Evolutionary conservation across 305 asterid species (phyloP), one percentile per base, ranked within the genome.

Genomic region (Fraxinus latifolia): DNA sequence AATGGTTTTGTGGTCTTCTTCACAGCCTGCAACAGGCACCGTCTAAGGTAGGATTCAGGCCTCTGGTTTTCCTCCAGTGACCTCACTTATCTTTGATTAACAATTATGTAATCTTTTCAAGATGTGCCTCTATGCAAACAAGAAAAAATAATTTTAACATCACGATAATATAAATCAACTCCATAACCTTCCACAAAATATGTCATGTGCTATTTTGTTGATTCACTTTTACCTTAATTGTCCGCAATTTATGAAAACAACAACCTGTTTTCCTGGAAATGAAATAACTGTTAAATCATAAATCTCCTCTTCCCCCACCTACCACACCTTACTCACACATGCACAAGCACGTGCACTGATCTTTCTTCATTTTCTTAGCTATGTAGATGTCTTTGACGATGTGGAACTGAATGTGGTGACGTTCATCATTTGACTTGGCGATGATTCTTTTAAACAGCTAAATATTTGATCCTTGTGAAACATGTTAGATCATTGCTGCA

Each of bases 1-100:
- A 81, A 92, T 77, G 97, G 98, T 60, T 88, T 94, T 76, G 93
- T 94, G 84, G 98, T 92, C 81, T 90, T 90, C 85, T 89, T 91
- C 80, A 74, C 90, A 25, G 90, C 98, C 68, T 92, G 97, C 87
- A 94, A 94, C 81, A 87, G 97, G 77, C 98, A 92, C 77, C 91
- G 98, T 47, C 88, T 94, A 29, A 94, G 98, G 98, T 92, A 78
- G 47, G 78, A 14, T 77, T 84, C 12, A 33, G 31, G 27, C 39
- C 23, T 78, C 44, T 73, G 68, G n/a, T 23, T 21, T 8, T 7
- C 72, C 7, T 65, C 15, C n/a, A 19, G 12, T 25, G 15, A 65
- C 2, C 34, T 65, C 72, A 44, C 0, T 44, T 14, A 14, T 44
- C 55, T 44, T 44, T 44, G 55, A 47, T 47, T 14, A 15, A 47